A percentile compares a stretch with the other conserved stretches of the same genome.
These are phyloP conservation scores for Ceratocystis eucalypticola DNA, from an alignment of 2,329 filamentous ascomycete genomes.

Conservation along the genomic window DNA sequence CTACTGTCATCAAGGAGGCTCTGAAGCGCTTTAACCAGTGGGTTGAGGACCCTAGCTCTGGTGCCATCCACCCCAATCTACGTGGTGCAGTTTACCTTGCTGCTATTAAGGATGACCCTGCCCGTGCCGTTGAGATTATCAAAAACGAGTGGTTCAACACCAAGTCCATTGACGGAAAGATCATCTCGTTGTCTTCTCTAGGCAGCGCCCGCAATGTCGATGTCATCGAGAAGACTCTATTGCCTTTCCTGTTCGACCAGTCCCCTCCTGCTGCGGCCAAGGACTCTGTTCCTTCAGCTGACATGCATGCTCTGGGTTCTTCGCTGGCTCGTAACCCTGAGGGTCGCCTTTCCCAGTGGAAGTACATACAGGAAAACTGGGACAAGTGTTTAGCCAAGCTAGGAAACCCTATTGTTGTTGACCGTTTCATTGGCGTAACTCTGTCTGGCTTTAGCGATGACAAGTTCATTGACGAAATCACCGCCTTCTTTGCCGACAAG, in stretches of 20 bases:
- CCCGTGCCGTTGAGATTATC: constrained; percentile 55
- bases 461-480: constrained; percentile 60
- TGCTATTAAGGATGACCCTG: constrained; percentile 56
- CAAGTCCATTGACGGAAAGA: constrained; percentile 79
- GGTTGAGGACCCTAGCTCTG: constrained; percentile 51
- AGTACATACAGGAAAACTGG: constrained; percentile 78
- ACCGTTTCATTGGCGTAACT: constrained; percentile 70
- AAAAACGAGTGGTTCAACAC: constrained; percentile 76
- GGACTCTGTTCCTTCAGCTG: constrained; percentile 64
- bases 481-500: constrained; percentile 71
- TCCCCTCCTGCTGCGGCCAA: constrained; percentile 36
- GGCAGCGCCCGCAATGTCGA: constrained; percentile 57
- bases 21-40: constrained; percentile 70
- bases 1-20: constrained; percentile 60
- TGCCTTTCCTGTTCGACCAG: constrained; percentile 64
- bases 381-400: constrained; percentile 56
- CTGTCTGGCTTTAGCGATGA: constrained; percentile 66
- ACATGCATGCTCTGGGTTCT: constrained; percentile 71
- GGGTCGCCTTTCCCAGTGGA: constrained; percentile 66
- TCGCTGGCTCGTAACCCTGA: constrained; percentile 59
- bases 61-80: constrained; percentile 66
- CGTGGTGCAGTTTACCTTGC: constrained; percentile 69
- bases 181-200: constrained; percentile 65
- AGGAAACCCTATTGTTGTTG: constrained; percentile 72
- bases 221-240: constrained; percentile 53